These are phyloP conservation scores for Globisporangium ultimum DNA, from an alignment of 352 stramenopile species.

Conservation along the genomic window DNA sequence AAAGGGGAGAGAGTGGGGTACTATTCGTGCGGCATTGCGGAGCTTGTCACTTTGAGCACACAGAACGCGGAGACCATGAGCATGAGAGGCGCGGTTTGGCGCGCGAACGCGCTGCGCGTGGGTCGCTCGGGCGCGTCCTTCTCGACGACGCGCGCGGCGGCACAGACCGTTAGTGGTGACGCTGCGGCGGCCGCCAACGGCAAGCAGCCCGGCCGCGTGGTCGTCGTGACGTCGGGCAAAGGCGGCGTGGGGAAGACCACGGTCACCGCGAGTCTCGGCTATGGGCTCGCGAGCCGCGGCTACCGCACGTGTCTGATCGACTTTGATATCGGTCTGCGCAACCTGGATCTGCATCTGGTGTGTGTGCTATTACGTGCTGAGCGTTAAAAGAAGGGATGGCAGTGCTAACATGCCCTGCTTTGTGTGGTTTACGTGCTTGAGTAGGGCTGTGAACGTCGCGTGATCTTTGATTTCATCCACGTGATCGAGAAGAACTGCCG, in stretches of 20 bases:
- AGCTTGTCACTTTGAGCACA: constrained; percentile 1
- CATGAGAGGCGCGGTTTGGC: constrained; percentile 6
- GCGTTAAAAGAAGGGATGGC: too few species aligned
- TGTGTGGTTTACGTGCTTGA: neutral
- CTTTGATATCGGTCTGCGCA: constrained; percentile 93
- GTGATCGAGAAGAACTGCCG: constrained; percentile 90
- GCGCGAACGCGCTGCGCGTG: constrained; percentile 1
- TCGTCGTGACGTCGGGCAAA: constrained; percentile 92
- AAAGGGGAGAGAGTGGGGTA: neutral
- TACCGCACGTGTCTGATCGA: constrained; percentile 91
- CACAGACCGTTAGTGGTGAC: neutral
- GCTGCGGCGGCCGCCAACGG: neutral
- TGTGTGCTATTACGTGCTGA: neutral
- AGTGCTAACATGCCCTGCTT: too few species aligned
- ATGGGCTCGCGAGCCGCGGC: constrained; percentile 78
- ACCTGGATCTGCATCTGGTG: constrained; percentile 89
- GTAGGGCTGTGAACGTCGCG: constrained; percentile 83
- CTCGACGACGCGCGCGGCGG: constrained; percentile 4
- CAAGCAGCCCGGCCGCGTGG: constrained; percentile 50
- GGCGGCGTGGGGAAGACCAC: constrained; percentile 93
- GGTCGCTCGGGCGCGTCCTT: neutral
- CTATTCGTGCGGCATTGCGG: neutral
- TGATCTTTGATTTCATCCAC: constrained; percentile 96
- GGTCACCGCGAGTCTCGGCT: constrained; percentile 84
- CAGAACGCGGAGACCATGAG: neutral